Evolutionary conservation across 2,329 filamentous ascomycete species (phyloP).

Genomic region (Dendryphion nanum): DNA sequence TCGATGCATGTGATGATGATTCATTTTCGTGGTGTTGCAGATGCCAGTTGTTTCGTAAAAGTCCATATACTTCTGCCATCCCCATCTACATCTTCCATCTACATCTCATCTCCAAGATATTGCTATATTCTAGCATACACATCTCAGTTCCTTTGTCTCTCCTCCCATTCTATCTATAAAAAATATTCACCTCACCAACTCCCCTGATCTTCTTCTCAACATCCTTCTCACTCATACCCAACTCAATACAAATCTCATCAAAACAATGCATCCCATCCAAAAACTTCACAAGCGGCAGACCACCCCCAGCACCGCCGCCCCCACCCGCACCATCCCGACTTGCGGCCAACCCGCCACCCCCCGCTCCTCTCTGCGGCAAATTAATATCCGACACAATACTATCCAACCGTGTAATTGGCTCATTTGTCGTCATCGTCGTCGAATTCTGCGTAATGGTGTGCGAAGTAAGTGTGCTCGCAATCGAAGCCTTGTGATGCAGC

Average conservation of each 20-base stretch:
- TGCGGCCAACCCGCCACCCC: background rate
- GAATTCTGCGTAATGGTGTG: background rate
- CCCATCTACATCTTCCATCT: too few species aligned
- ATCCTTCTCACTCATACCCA: constrained; percentile 67
- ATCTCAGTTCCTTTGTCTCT: too few species aligned
- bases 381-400: background rate
- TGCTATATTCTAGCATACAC: too few species aligned
- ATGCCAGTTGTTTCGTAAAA: too few species aligned
- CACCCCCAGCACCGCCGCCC: constrained; percentile 17
- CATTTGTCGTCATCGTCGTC: background rate
- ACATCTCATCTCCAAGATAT: too few species aligned
- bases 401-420: constrained; percentile 12
- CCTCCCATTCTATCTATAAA: constrained; percentile 15
- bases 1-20: too few species aligned
- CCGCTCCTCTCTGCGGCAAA: background rate
- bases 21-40: too few species aligned
- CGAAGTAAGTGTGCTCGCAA: background rate
- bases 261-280: constrained; percentile 74
- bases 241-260: constrained; percentile 79
- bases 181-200: constrained; percentile 33
- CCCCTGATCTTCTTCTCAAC: constrained; percentile 66
- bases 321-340: background rate
- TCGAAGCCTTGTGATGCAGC: background rate
- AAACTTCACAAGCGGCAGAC: constrained; percentile 60
- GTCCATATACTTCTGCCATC: too few species aligned